These are phyloP conservation scores for Cryptococcus wingfieldii DNA, from an alignment of 1,284 basidiomycete species.

Conservation along the genomic window DNA sequence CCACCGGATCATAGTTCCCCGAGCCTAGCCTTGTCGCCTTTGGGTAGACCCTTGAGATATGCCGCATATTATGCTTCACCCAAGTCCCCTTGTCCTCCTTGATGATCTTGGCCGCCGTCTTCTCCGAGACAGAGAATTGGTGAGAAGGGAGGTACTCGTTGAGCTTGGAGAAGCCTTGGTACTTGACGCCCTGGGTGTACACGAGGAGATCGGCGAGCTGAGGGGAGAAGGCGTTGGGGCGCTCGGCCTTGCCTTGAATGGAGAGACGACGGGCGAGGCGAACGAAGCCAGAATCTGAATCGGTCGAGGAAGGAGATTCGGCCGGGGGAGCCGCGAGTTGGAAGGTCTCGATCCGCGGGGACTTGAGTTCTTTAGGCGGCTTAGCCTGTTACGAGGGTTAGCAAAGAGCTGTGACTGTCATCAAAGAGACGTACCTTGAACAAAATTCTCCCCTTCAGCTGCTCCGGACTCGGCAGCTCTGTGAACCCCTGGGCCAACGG, in stretches of 20 bases:
- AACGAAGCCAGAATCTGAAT: slow-evolving; percentile 41
- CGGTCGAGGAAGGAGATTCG: slow-evolving; percentile 41
- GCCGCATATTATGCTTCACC: slow-evolving; percentile 80
- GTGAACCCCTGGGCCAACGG: slow-evolving; percentile 51
- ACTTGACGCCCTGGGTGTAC: slow-evolving; percentile 95
- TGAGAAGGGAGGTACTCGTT: slow-evolving; percentile 82
- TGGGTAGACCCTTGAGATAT: slow-evolving; percentile 86
- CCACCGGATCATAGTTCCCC: slow-evolving; percentile 84
- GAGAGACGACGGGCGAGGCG: slow-evolving; percentile 31
- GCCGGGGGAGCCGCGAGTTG: slow-evolving; percentile 8
- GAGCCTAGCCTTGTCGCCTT: slow-evolving; percentile 75
- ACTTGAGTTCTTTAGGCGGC: slow-evolving; percentile 19
- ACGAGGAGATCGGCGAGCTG: slow-evolving; percentile 73
- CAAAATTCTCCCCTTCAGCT: slow-evolving; percentile 72
- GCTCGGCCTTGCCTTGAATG: slow-evolving; percentile 15
- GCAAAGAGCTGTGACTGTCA: background rate
- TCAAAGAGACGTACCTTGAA: slow-evolving; percentile 62
- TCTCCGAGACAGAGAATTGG: slow-evolving; percentile 90
- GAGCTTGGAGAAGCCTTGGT: slow-evolving; percentile 85
- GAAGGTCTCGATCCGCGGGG: slow-evolving; percentile 5
- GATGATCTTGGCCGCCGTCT: slow-evolving; percentile 57
- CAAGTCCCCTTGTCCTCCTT: slow-evolving; percentile 62
- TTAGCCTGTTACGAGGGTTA: slow-evolving; percentile 22
- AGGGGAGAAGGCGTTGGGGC: slow-evolving; percentile 61
- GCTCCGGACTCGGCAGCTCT: slow-evolving; percentile 77